These are phyloP conservation scores for Lentinula aciculospora DNA, from an alignment of 768 basidiomycete species.

Conservation along the genomic window DNA sequence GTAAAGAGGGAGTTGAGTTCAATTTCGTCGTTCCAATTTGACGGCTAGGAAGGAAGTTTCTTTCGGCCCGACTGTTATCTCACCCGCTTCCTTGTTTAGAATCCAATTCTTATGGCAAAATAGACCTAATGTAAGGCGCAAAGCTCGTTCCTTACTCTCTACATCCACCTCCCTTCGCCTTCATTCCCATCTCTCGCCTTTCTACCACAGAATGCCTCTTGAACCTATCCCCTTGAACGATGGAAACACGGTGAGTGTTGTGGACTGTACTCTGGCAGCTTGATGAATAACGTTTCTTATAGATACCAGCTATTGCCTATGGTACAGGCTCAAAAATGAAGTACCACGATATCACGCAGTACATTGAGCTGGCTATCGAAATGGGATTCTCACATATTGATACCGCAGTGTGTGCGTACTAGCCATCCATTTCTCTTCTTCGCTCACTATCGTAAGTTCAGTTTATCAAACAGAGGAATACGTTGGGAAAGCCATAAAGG, in stretches of 20 bases:
- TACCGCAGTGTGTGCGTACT: constrained; percentile 49
- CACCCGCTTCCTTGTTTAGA: no score
- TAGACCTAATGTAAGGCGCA: background rate
- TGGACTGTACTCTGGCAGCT: background rate
- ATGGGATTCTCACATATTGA: constrained; percentile 60
- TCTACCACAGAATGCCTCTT: constrained; percentile 31
- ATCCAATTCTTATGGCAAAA: background rate
- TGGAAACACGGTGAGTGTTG: constrained; percentile 27
- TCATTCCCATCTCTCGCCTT: background rate
- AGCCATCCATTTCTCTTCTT: no score
- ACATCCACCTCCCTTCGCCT: background rate
- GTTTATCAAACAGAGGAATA: constrained; percentile 31
- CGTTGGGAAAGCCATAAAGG: constrained; percentile 34
- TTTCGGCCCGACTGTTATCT: no score
- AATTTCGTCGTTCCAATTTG: no score
- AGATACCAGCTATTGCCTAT: constrained; percentile 62
- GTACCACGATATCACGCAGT: constrained; percentile 43
- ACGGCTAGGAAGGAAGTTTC: no score
- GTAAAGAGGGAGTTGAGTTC: no score
- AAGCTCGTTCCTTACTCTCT: background rate
- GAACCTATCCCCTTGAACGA: constrained; percentile 32
- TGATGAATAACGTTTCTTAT: background rate
- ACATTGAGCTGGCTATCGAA: constrained; percentile 53
- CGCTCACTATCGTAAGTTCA: constrained; percentile 27
- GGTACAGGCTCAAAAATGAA: constrained; percentile 44